Conservation (phyloP, 31 red algal species). For the Bonnemaisonia californica region DNA sequence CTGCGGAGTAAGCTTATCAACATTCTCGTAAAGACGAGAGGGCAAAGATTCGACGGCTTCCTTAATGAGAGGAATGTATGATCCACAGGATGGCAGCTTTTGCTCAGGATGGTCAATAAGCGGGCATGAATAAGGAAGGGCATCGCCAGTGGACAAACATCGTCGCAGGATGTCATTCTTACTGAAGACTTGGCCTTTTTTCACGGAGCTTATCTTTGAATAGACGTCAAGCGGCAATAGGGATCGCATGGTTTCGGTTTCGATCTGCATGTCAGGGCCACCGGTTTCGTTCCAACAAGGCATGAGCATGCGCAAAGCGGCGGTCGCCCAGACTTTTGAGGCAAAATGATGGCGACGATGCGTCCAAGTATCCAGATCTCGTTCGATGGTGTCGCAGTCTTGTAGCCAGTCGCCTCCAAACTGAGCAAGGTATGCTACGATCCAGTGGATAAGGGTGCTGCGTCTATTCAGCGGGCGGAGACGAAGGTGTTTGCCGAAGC, state of each 20-base stretch:
- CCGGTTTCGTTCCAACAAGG: slow-evolving; percentile 3
- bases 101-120: not conserved
- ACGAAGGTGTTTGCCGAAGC: not conserved
- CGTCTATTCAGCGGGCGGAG: not conserved
- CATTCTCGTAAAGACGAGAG: slow-evolving; percentile 38
- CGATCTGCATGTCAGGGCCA: not conserved
- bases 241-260: not conserved
- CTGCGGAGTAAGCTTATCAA: slow-evolving; percentile 29
- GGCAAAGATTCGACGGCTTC: slow-evolving; percentile 35
- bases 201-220: not conserved
- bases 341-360: slow-evolving; percentile 27
- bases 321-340: slow-evolving; percentile 46
- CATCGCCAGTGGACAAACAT: slow-evolving; percentile 21
- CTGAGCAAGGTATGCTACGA: slow-evolving; percentile 38
- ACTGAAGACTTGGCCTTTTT: slow-evolving; percentile 25
- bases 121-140: slow-evolving; percentile 26
- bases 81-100: slow-evolving; percentile 31
- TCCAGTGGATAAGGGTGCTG: slow-evolving; percentile 37
- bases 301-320: slow-evolving; percentile 27
- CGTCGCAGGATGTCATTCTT: slow-evolving; percentile 29
- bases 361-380: slow-evolving; percentile 28
- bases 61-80: slow-evolving; percentile 50
- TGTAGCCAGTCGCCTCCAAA: slow-evolving; percentile 41
- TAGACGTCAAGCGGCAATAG: not conserved
- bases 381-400: slow-evolving; percentile 12